These are phyloP conservation scores for Penicillium simplicissimum DNA, from an alignment of 495 filamentous ascomycete genomes.

Conservation along the genomic window DNA sequence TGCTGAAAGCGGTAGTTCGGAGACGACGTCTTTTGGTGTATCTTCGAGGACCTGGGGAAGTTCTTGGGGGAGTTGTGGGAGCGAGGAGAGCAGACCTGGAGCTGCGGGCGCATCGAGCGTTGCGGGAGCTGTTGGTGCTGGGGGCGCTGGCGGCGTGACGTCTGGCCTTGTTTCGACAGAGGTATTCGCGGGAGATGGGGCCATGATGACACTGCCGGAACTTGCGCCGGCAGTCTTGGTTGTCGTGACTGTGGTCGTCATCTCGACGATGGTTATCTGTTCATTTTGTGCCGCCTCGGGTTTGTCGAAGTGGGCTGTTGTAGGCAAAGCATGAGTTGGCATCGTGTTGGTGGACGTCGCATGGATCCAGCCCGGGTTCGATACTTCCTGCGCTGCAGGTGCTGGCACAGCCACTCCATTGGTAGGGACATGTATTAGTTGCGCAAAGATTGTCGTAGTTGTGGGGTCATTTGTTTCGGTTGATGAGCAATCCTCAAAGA, in stretches of 20 bases:
- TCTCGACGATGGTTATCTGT: conserved; percentile 15
- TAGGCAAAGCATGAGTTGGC: neutral
- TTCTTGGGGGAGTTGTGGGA: neutral
- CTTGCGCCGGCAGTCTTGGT: conserved; percentile 3
- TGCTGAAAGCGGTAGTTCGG: conserved; percentile 6
- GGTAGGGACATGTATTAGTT: conserved; percentile 2
- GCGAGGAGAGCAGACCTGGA: neutral
- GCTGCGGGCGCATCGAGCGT: neutral
- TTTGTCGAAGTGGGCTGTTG: neutral
- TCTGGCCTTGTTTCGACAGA: neutral
- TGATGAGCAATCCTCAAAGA: conserved; percentile 21
- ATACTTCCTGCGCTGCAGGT: neutral
- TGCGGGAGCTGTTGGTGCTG: neutral
- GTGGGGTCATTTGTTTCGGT: conserved; percentile 16
- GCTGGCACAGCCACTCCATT: neutral
- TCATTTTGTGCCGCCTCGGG: conserved; percentile 1
- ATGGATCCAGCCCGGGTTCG: neutral
- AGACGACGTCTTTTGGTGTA: neutral
- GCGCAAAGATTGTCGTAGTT: conserved; percentile 16
- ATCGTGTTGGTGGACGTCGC: neutral
- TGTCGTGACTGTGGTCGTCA: conserved; percentile 17
- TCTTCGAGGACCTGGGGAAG: neutral
- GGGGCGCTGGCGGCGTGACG: neutral
- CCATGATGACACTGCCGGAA: neutral
- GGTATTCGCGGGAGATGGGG: neutral